Conservation (phyloP, 2,329 filamentous ascomycete genomes). For the Alternaria triticimaculans region DNA sequence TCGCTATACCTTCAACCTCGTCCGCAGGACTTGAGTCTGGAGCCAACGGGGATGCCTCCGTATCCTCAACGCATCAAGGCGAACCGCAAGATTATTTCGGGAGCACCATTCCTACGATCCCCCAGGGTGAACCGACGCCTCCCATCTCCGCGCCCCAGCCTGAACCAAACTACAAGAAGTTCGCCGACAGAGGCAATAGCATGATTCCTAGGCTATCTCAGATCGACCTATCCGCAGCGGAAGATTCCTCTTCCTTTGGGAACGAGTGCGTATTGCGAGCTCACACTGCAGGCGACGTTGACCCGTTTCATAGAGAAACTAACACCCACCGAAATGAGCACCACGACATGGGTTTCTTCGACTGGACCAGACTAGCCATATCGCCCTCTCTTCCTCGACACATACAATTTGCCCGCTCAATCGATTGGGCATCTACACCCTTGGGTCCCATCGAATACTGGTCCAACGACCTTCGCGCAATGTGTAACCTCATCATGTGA, state of each 20-base stretch:
- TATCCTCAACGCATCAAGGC: slow-evolving; percentile 13
- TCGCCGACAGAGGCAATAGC: slow-evolving; percentile 2
- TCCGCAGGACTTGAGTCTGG: slow-evolving; percentile 20
- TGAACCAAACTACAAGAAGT: slow-evolving; percentile 5
- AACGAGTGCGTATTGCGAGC: slow-evolving; percentile 53
- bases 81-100: slow-evolving; percentile 55
- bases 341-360: slow-evolving; percentile 66
- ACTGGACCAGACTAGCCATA: slow-evolving; percentile 78
- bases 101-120: slow-evolving; percentile 25
- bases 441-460: slow-evolving; percentile 79
- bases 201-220: slow-evolving; percentile 19
- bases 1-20: slow-evolving; percentile 34
- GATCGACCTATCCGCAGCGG: slow-evolving; percentile 27
- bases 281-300: slow-evolving; percentile 49
- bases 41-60: slow-evolving; percentile 14
- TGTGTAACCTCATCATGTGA: slow-evolving; percentile 81
- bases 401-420: slow-evolving; percentile 72
- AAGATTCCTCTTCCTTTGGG: slow-evolving; percentile 38
- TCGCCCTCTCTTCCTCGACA: slow-evolving; percentile 70
- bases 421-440: slow-evolving; percentile 76
- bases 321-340: slow-evolving; percentile 26
- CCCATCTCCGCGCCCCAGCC: slow-evolving; percentile 10
- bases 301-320: slow-evolving; percentile 45
- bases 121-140: slow-evolving; percentile 20
- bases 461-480: slow-evolving; percentile 73